A percentile compares a stretch with the other conserved stretches of the same genome.
phyloP scores from a whole-genome alignment of 2,329 filamentous ascomycete genomes.

The Aspergillus bombycis region DNA sequence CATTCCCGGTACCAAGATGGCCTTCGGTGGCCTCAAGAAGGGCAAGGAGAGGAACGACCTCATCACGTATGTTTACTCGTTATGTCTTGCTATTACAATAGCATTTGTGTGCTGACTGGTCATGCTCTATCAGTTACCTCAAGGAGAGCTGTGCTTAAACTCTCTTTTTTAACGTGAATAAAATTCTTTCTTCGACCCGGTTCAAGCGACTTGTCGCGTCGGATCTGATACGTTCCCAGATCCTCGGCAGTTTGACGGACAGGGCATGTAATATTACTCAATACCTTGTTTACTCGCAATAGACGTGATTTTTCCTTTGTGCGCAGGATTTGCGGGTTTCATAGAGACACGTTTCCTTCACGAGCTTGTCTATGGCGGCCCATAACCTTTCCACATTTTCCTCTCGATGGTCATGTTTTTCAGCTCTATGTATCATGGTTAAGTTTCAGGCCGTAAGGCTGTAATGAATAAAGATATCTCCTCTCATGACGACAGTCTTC shows the following conservation, averaged over 20 bases:
- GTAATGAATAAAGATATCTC: slow-evolving; percentile 33
- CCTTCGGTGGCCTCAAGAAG: slow-evolving; percentile 99
- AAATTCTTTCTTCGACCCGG: slow-evolving; percentile 24
- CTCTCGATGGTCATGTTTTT: slow-evolving; percentile 19
- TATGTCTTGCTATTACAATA: background rate
- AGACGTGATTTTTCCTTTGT: slow-evolving; percentile 32
- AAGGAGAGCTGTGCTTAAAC: slow-evolving; percentile 43
- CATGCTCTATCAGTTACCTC: slow-evolving; percentile 36
- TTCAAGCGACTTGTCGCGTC: slow-evolving; percentile 23
- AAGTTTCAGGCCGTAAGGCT: slow-evolving; percentile 24
- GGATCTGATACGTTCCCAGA: slow-evolving; percentile 4
- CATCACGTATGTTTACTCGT: slow-evolving; percentile 74
- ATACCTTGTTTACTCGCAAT: slow-evolving; percentile 38
- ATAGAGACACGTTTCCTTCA: slow-evolving; percentile 29
- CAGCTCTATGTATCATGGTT: slow-evolving; percentile 28
- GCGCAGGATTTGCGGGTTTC: slow-evolving; percentile 26
- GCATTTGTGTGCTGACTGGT: slow-evolving; percentile 19
- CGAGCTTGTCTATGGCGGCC: slow-evolving; percentile 18
- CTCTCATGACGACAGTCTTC: slow-evolving; percentile 24
- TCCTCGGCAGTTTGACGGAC: slow-evolving; percentile 24
- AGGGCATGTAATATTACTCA: slow-evolving; percentile 45
- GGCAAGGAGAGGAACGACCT: slow-evolving; percentile 98
- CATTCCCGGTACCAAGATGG: slow-evolving; percentile 99
- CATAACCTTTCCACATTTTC: slow-evolving; percentile 17
- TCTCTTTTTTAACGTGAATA: slow-evolving; percentile 12